A percentile compares a stretch with the other conserved stretches of the same genome.
These are phyloP conservation scores for Ogataea paraovalis DNA, from an alignment of 805 yeast species.

Conservation along the genomic window DNA sequence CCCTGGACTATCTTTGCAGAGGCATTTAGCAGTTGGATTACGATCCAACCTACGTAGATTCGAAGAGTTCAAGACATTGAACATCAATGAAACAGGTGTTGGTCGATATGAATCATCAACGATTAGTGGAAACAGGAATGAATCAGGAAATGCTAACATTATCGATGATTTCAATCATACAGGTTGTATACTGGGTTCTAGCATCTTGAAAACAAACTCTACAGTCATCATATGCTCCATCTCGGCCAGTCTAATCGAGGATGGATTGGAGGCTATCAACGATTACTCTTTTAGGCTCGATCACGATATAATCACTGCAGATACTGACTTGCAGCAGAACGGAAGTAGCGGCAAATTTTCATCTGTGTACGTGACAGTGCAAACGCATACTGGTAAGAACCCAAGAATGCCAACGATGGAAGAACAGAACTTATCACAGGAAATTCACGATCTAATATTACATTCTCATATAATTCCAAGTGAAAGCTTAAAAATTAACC, in stretches of 20 bases:
- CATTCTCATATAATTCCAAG: conserved; percentile 52
- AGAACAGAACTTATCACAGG: conserved; percentile 72
- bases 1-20: conserved; percentile 77
- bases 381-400: conserved; percentile 65
- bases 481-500: conserved; percentile 50
- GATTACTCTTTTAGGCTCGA: conserved; percentile 39
- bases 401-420: conserved; percentile 65
- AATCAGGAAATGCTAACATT: neutral
- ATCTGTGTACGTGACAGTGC: conserved; percentile 68
- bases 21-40: conserved; percentile 69
- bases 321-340: no score
- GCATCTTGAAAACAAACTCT: conserved; percentile 65
- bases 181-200: conserved; percentile 54
- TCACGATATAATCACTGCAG: conserved; percentile 31
- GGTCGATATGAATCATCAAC: conserved; percentile 24
- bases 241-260: conserved; percentile 63
- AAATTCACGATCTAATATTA: conserved; percentile 53
- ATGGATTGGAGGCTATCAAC: conserved; percentile 39
- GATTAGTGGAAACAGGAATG: no score
- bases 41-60: conserved; percentile 73
- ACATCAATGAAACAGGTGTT: conserved; percentile 37
- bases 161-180: conserved; percentile 2
- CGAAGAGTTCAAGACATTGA: conserved; percentile 65
- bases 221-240: conserved; percentile 71
- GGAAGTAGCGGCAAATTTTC: conserved; percentile 24